Evolutionary conservation across 768 basidiomycete genomes (phyloP).

Genomic region (Naganishia randhawae): DNA sequence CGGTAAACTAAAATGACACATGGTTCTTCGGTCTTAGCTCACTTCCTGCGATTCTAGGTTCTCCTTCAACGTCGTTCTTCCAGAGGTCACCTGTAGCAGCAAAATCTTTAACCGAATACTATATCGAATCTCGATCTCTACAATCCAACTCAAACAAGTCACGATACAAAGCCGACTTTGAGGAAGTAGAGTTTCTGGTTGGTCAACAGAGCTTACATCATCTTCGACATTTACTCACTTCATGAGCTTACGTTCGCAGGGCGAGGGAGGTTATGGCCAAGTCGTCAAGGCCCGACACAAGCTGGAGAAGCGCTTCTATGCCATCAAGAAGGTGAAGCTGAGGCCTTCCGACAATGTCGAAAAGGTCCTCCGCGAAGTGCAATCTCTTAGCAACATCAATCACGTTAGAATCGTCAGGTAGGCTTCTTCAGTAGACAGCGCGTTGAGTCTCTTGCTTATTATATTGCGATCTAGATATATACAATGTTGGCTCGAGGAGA

Average conservation of each 20-base stretch:
- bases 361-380: constrained; percentile 87
- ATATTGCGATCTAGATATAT: constrained; percentile 18
- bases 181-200: constrained; percentile 78
- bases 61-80: constrained; percentile 27
- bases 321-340: constrained; percentile 72
- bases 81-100: constrained; percentile 33
- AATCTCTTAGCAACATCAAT: constrained; percentile 76
- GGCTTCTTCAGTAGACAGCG: too few species aligned
- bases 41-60: background rate
- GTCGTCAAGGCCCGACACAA: constrained; percentile 86
- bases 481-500: constrained; percentile 30
- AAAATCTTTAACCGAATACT: constrained; percentile 27
- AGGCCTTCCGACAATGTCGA: constrained; percentile 72
- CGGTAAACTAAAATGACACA: background rate
- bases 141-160: constrained; percentile 57
- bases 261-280: constrained; percentile 84
- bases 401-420: constrained; percentile 90
- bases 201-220: constrained; percentile 36
- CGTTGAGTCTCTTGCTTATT: too few species aligned
- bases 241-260: constrained; percentile 54
- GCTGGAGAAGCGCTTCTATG: constrained; percentile 36
- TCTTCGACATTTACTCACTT: background rate
- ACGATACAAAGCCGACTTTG: constrained; percentile 90
- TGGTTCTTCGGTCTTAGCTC: too few species aligned
- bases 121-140: constrained; percentile 23